These are phyloP conservation scores for Aspergillus texensis DNA, from an alignment of 2,329 filamentous ascomycete genomes.

Conservation along the genomic window DNA sequence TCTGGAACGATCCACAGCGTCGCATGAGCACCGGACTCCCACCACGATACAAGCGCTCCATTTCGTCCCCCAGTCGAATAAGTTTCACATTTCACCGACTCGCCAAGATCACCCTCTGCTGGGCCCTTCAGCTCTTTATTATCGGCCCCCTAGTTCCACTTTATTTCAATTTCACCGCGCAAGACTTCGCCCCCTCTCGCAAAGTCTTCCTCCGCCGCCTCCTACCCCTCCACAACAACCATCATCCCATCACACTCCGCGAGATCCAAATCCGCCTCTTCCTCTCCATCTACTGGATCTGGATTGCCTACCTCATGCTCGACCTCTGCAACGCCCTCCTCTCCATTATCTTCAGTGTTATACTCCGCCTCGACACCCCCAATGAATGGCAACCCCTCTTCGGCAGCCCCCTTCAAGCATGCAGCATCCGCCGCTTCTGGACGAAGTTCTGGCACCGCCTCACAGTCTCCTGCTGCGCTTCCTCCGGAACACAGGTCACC, in stretches of 20 bases:
- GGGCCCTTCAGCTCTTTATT: not conserved
- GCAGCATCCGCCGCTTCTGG: constrained; percentile 7
- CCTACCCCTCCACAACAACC: not conserved
- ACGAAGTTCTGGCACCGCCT: constrained; percentile 7
- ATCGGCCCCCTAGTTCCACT: not conserved
- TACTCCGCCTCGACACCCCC: constrained; percentile 10
- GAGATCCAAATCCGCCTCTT: not conserved
- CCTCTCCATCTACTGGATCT: not conserved
- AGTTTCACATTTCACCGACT: not conserved
- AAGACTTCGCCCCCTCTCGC: not conserved
- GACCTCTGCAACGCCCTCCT: not conserved
- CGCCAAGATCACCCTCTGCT: not conserved
- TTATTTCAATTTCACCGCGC: not conserved
- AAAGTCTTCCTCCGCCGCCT: not conserved
- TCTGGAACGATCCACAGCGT: not conserved
- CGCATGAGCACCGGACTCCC: not conserved
- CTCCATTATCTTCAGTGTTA: constrained; percentile 9
- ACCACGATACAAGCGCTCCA: not conserved
- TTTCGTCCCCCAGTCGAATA: not conserved
- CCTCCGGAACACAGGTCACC: not conserved
- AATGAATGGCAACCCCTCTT: constrained; percentile 14
- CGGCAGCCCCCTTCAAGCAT: constrained; percentile 10
- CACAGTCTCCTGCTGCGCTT: not conserved
- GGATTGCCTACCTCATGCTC: not conserved
- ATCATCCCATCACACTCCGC: not conserved